Percentiles rank a stretch among this genome's conserved stretches.
Conservation (phyloP, 306 rosid genomes). For the Cucurbita pepo region DNA sequence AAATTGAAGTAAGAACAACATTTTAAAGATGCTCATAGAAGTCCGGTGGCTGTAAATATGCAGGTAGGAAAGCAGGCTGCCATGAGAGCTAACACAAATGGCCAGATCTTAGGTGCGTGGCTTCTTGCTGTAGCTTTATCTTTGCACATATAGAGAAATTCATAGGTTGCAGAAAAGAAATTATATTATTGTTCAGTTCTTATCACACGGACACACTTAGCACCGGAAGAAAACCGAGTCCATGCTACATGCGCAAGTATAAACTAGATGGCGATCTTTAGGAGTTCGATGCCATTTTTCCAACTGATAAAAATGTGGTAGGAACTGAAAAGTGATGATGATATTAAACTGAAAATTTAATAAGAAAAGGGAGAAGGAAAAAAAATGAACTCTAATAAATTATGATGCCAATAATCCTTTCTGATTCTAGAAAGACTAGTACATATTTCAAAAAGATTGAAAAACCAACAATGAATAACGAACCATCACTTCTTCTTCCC, state of each 20-base stretch:
- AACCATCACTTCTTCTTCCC: conserved; percentile 67
- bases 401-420: background rate
- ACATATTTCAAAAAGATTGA: background rate
- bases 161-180: background rate
- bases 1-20: background rate
- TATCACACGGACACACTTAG: background rate
- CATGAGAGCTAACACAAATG: background rate
- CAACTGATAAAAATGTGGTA: background rate
- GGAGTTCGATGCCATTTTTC: background rate
- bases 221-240: background rate
- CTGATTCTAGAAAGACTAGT: background rate
- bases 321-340: background rate
- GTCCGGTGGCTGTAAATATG: background rate
- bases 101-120: background rate
- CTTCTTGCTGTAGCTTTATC: background rate
- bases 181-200: background rate
- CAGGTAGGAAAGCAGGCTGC: background rate
- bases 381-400: background rate
- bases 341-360: background rate
- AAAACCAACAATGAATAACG: background rate
- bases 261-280: background rate
- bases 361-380: background rate
- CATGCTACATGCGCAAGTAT: background rate
- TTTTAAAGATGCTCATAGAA: background rate
- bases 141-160: background rate